Base-by-base conservation (phyloP, 768 basidiomycete genomes). In the Lactifluus subvellereus region DNA sequence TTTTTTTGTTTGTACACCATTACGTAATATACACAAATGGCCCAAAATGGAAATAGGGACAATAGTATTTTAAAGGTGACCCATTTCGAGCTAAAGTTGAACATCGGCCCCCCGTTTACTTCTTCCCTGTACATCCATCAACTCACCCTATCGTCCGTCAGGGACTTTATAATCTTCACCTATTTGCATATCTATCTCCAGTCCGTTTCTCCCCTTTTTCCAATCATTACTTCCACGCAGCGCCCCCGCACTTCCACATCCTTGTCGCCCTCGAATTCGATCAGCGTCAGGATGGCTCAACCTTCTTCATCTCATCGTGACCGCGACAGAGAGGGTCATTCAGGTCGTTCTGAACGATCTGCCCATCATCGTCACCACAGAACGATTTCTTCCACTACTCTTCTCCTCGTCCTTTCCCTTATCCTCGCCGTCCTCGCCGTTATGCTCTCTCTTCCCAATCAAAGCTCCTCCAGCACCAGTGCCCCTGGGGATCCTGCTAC, bases 381-480 rank as follows among this genome's bases (percentile, higher is more conserved):
- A 62, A 92, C 91, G 59, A 91, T 94, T 65, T 93, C 91, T 9
- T 93, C 91, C 14, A 94, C 91, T 0, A 94, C 91, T 14, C 85
- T 94, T 37, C 82, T 94, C 57, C 86, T 94, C 38, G 88, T 93
- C 54, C 81, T 94, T 47, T 93, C 91, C 11, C 85, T 94, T 38
- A 84, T 94, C 54, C 79, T 94, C 32, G 91, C 91, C 40, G 90
- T 92, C 27, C 81, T 94, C n/a, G 91, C 91, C 5, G 85, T 94
- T 69, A 92, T 94, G 90, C 84, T 94, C 30, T 91, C 91, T 3
- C 80, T 94, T 5, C 91, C 91, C 1, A 84, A 85, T 0, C 77
- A 79, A 49, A 75, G 73, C 45, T 73, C 76, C 27, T 73, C 77
- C 0, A 77, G 77, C 1, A 18, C 48, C 42, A 10, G 37, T 27